These are phyloP conservation scores for Huntiella abstrusa DNA, from an alignment of 2,329 filamentous ascomycete species.

Conservation along the genomic window DNA sequence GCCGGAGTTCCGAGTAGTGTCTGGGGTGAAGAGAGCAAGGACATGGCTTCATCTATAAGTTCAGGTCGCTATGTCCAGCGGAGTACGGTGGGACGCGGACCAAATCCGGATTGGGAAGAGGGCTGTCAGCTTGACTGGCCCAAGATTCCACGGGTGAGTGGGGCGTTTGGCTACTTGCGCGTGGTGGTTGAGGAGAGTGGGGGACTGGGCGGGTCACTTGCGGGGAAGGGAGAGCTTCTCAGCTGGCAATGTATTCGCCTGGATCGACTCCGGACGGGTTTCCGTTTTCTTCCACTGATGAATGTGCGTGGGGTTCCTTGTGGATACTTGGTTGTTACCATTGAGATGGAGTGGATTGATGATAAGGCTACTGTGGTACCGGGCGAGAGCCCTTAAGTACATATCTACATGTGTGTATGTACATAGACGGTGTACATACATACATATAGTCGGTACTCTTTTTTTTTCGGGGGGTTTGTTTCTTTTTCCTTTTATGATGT, in stretches of 20 bases:
- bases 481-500: too few species aligned
- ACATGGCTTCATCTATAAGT: slow-evolving; percentile 17
- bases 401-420: too few species aligned
- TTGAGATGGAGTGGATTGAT: slow-evolving; percentile 23
- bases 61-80: slow-evolving; percentile 36
- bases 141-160: slow-evolving; percentile 38
- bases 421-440: too few species aligned
- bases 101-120: slow-evolving; percentile 43
- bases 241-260: slow-evolving; percentile 42
- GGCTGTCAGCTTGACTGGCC: slow-evolving; percentile 40
- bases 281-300: slow-evolving; percentile 33
- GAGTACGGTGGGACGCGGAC: slow-evolving; percentile 35
- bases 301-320: slow-evolving; percentile 27
- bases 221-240: slow-evolving; percentile 14
- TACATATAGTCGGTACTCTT: too few species aligned
- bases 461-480: too few species aligned
- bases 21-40: slow-evolving; percentile 14
- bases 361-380: too few species aligned
- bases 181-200: slow-evolving; percentile 1
- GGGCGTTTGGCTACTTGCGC: slow-evolving; percentile 48
- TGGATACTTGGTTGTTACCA: slow-evolving; percentile 31
- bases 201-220: not conserved
- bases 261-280: slow-evolving; percentile 35
- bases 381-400: too few species aligned
- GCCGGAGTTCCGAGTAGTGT: slow-evolving; percentile 11